Evolutionary conservation across 306 rosid genomes (phyloP), one percentile per base, ranked within the genome.

Genomic region (Cajanus cajan): DNA sequence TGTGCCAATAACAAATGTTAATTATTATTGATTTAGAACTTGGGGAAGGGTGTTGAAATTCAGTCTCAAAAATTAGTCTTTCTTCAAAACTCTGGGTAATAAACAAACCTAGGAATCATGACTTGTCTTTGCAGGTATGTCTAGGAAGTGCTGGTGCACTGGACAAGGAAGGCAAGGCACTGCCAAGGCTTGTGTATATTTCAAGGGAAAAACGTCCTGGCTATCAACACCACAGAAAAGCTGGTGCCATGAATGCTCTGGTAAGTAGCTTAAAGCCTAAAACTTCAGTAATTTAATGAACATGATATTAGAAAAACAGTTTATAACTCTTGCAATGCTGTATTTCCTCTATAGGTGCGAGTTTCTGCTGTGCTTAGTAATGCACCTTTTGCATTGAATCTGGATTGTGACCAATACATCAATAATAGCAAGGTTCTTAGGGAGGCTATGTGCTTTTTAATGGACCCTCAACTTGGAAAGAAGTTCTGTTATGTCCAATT

Each of bases 391-490:
- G 88, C 93, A 83, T 79, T 96, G 86, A 93, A 96, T 90, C 74
- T 96, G 81, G 99, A 96, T 78, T 96, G 98, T 86, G 99, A 95
- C 62, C 99, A 96, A 87, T 96, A 93, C 90, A 86, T 96, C 86
- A 96, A 96, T 74, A 93, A 93, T 68, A 90, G 97, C 90, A 91
- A 90, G 90, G 96, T 91, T 68, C 68, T 93, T 44, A 89, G 96
- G 78, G 99, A 95, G 77, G 93, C 99, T 71, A 95, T 93, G 99
- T 95, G 99, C 86, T 95, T 95, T 78, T 82, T 95, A 63, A 87
- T 95, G 99, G 97, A 93, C 68, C 94, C 99, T 40, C 92, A 85
- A 75, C 83, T 91, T 2, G 97, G 97, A 68, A 95, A 85, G 87
- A 90, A 89, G 79, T 81, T 89, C 14, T 89, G 94, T 73, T 95